Base-by-base conservation (phyloP, 164 flowering plant species). In the Annona squamosa region DNA sequence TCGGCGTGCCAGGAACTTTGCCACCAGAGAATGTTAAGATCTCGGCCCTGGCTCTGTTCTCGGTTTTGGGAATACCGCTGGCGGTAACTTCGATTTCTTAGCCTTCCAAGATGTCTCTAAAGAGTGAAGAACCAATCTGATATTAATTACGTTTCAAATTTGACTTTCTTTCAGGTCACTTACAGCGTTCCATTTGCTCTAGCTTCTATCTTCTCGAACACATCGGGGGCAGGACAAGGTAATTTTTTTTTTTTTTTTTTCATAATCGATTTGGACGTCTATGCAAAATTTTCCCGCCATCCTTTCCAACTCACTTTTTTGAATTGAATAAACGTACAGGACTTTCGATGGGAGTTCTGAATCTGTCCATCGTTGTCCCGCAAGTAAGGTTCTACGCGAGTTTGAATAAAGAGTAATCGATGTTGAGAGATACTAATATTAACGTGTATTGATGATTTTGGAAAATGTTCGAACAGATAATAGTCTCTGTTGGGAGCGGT, bases 401-500 rank as follows among this genome's bases (percentile, higher is more conserved):
- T 19, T 26, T 26, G 37, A 26, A 26, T 26, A 26, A 26, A 26
- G 37, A 26, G 37, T 26, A 26, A 26, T 26, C 37, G 37, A 26
- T 26, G 37, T 26, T 26, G 65, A 62, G 65, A 62, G 16, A 62
- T 9, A 62, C 1, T 26, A 26, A 26, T 26, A 26, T 26, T 26
- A 26, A 26, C 37, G 37, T 26, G 37, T 26, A 26, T 41, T 52
- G 63, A 37, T 16, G 26, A 5, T 3, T 13, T 26, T 52, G 5
- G 26, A 6, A 17, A 43, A 45, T 61, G 61, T 67, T 42, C 7
- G 46, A 71, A 59, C 82, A 87, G 90, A 90, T 89, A 83, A 1
- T 90, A 45, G 87, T 91, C 48, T 88, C 97, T 0, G 77, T 87
- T 4, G 73, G 75, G 3, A 79, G 85, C 42, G 97, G 97, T 67